Percentiles rank a stretch among this genome's conserved stretches.
Conservation (phyloP, 2,329 filamentous ascomycete species). For the Paecilomyces formosus region DNA sequence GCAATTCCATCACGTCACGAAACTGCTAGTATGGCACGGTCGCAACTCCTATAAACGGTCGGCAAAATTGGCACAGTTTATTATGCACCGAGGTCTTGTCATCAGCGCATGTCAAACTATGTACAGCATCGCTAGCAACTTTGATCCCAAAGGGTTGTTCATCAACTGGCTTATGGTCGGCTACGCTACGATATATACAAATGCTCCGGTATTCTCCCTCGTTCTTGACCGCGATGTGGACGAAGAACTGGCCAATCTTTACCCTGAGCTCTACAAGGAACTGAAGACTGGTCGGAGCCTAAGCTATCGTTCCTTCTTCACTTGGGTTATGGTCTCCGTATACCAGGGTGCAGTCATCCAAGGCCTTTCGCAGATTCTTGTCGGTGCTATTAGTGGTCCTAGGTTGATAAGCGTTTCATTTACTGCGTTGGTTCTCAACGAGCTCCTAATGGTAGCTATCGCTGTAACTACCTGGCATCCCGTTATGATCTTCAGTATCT, state of each 20-base stretch:
- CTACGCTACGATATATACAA: conserved; percentile 94
- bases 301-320: conserved; percentile 89
- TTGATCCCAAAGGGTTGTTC: conserved; percentile 91
- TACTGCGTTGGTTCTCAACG: conserved; percentile 85
- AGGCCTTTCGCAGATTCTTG: conserved; percentile 82
- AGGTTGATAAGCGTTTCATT: conserved; percentile 87
- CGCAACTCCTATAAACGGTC: conserved; percentile 94
- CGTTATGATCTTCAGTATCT: conserved; percentile 75
- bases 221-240: conserved; percentile 94
- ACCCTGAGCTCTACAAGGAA: conserved; percentile 96
- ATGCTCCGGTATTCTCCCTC: conserved; percentile 82
- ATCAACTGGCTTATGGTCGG: conserved; percentile 95
- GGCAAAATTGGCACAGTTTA: conserved; percentile 93
- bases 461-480: conserved; percentile 97
- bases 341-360: conserved; percentile 96
- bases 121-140: conserved; percentile 87
- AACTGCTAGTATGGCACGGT: conserved; percentile 97
- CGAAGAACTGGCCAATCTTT: conserved; percentile 85
- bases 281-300: conserved; percentile 81
- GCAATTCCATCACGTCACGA: conserved; percentile 90
- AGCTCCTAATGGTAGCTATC: conserved; percentile 93
- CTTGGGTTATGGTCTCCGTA: conserved; percentile 90
- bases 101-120: conserved; percentile 95
- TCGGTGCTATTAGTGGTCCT: conserved; percentile 59
- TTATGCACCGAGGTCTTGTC: conserved; percentile 93